Evolutionary conservation across 768 basidiomycete genomes (phyloP).

Genomic region (Leccinum disarticulatum): DNA sequence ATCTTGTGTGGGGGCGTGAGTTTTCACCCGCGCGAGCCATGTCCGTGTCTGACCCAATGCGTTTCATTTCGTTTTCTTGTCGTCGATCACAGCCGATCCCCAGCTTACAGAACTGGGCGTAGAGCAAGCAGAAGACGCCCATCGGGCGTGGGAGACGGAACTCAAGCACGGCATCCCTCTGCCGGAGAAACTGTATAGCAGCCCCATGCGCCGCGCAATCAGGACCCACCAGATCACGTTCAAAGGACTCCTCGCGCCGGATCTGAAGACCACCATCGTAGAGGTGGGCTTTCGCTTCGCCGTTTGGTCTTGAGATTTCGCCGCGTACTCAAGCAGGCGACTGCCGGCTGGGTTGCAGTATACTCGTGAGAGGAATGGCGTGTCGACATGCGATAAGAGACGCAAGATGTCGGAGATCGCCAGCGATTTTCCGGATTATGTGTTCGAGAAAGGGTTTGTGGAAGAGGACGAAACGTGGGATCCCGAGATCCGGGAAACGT

Average conservation of each 20-base stretch:
- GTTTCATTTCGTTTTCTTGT: background rate
- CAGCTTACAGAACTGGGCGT: slow-evolving; percentile 58
- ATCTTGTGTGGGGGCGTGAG: slow-evolving; percentile 74
- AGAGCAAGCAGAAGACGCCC: slow-evolving; percentile 50
- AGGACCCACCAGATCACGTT: slow-evolving; percentile 58
- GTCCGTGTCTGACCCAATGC: background rate
- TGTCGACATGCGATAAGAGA: slow-evolving; percentile 73
- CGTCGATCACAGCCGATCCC: slow-evolving; percentile 53
- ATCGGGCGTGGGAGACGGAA: slow-evolving; percentile 50
- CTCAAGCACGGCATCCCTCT: slow-evolving; percentile 40
- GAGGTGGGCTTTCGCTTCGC: slow-evolving; percentile 46
- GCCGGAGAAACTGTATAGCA: slow-evolving; percentile 58
- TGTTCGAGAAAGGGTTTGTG: slow-evolving; percentile 54
- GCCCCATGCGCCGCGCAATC: slow-evolving; percentile 62
- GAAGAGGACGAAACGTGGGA: slow-evolving; percentile 68
- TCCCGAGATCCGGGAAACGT: slow-evolving; percentile 52
- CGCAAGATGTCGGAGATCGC: slow-evolving; percentile 48
- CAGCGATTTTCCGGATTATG: slow-evolving; percentile 46
- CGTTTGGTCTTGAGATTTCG: background rate
- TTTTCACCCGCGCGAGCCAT: slow-evolving; percentile 7
- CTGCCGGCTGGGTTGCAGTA: slow-evolving; percentile 39
- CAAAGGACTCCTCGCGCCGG: slow-evolving; percentile 35
- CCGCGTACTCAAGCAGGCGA: background rate
- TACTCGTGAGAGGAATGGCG: slow-evolving; percentile 63
- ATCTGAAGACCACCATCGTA: slow-evolving; percentile 42